A percentile compares a stretch with the other conserved stretches of the same genome.
Conservation (phyloP, 2,329 filamentous ascomycete species). For the Exserohilum rostratum region DNA sequence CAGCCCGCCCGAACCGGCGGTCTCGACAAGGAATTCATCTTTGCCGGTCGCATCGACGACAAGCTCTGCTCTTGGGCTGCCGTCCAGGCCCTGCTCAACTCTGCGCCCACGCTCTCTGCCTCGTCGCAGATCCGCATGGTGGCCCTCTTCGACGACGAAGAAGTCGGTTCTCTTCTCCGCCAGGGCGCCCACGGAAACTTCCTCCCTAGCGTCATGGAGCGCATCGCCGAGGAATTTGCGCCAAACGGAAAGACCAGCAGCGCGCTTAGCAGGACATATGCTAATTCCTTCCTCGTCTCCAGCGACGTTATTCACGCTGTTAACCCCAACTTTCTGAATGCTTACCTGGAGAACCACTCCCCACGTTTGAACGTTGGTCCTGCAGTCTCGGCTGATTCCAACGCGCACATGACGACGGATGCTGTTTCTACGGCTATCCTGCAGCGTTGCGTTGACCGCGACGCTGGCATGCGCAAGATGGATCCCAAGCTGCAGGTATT, state of each 20-base stretch:
- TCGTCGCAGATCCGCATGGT: constrained; percentile 84
- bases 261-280: constrained; percentile 80
- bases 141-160: constrained; percentile 95
- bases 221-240: constrained; percentile 73
- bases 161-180: constrained; percentile 88
- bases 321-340: constrained; percentile 88
- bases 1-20: constrained; percentile 85
- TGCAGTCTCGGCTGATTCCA: constrained; percentile 78
- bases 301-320: constrained; percentile 93
- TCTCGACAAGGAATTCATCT: constrained; percentile 91
- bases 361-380: constrained; percentile 90
- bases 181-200: constrained; percentile 93
- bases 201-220: constrained; percentile 79
- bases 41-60: constrained; percentile 93
- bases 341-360: constrained; percentile 84
- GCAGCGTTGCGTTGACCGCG: constrained; percentile 71
- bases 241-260: constrained; percentile 52
- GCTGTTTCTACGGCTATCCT: constrained; percentile 82
- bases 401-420: constrained; percentile 97
- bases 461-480: constrained; percentile 52
- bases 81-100: constrained; percentile 78
- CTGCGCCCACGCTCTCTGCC: constrained; percentile 54
- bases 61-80: constrained; percentile 97
- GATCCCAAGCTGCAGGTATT: constrained; percentile 79
- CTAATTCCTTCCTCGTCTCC: constrained; percentile 89